Evolutionary conservation across 1,284 basidiomycete species (phyloP).

Genomic region (Apiotrichum gamsii): DNA sequence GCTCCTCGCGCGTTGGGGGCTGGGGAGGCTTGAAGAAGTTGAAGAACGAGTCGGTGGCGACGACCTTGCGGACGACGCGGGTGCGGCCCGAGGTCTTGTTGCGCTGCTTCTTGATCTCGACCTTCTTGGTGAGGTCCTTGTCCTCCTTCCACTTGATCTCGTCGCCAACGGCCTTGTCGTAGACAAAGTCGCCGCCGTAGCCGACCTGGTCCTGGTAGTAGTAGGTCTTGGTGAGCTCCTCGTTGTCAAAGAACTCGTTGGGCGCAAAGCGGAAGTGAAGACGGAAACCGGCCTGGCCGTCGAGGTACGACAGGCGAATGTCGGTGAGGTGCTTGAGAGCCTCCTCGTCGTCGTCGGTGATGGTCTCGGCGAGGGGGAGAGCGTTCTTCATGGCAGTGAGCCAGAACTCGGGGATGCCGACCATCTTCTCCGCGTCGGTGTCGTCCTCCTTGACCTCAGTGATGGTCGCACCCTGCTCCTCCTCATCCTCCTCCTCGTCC

Average conservation of each 20-base stretch:
- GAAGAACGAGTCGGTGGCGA: slow-evolving; percentile 89
- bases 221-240: slow-evolving; percentile 84
- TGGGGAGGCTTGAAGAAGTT: slow-evolving; percentile 91
- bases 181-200: slow-evolving; percentile 90
- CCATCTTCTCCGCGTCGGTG: slow-evolving; percentile 45
- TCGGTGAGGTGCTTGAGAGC: slow-evolving; percentile 62
- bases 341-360: slow-evolving; percentile 85
- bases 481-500: slow-evolving; percentile 44
- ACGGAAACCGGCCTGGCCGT: slow-evolving; percentile 80
- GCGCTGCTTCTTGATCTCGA: slow-evolving; percentile 98
- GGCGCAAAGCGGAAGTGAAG: slow-evolving; percentile 73
- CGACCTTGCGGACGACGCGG: slow-evolving; percentile 80
- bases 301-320: slow-evolving; percentile 62
- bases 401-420: slow-evolving; percentile 94
- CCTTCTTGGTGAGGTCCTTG: slow-evolving; percentile 93
- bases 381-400: slow-evolving; percentile 93
- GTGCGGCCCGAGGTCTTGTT: slow-evolving; percentile 97
- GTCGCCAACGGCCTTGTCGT: slow-evolving; percentile 84
- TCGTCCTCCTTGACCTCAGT: slow-evolving; percentile 38
- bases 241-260: slow-evolving; percentile 86
- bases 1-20: slow-evolving; percentile 62
- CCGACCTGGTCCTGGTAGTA: slow-evolving; percentile 82
- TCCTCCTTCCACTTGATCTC: slow-evolving; percentile 97
- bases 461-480: slow-evolving; percentile 47
- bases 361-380: slow-evolving; percentile 74